phyloP scores from a whole-genome alignment of 768 basidiomycete genomes.

The Phaffia tasmanica region DNA sequence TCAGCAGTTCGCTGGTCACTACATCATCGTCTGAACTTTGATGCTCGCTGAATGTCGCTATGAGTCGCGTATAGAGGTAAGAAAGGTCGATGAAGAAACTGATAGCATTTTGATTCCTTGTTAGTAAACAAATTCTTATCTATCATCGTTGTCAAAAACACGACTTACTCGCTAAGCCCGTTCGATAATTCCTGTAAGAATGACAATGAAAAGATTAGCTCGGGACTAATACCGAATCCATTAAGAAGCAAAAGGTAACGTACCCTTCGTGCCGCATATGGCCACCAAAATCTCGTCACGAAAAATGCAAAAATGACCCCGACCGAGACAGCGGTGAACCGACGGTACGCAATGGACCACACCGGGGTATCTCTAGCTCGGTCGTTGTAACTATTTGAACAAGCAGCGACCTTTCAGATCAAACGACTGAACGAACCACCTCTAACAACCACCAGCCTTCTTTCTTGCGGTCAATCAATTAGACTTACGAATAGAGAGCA shows the following conservation, averaged over 20 bases:
- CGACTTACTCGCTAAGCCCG: slow-evolving; percentile 69
- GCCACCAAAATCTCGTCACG: slow-evolving; percentile 90
- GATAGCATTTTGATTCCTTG: background rate
- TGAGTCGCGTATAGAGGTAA: slow-evolving; percentile 86
- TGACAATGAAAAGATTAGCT: background rate
- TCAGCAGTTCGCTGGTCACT: background rate
- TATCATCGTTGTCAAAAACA: background rate
- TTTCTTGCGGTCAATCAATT: too few relatives aligned
- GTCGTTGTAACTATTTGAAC: slow-evolving; percentile 57
- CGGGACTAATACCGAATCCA: background rate
- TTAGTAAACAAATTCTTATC: background rate
- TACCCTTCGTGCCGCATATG: slow-evolving; percentile 62
- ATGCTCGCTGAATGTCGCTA: slow-evolving; percentile 65
- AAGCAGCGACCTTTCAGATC: slow-evolving; percentile 32
- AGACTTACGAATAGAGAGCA: slow-evolving; percentile 23
- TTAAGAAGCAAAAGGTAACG: background rate
- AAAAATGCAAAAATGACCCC: slow-evolving; percentile 85
- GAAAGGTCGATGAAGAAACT: slow-evolving; percentile 89
- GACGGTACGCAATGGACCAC: slow-evolving; percentile 58
- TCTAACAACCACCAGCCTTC: background rate
- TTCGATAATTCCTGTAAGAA: slow-evolving; percentile 58
- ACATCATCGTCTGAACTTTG: slow-evolving; percentile 25
- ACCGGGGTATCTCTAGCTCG: slow-evolving; percentile 56
- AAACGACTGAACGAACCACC: background rate
- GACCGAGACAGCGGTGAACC: slow-evolving; percentile 65